Evolutionary conservation across 1,284 basidiomycete genomes (phyloP).

Genomic region (Boletus hoseneyae): DNA sequence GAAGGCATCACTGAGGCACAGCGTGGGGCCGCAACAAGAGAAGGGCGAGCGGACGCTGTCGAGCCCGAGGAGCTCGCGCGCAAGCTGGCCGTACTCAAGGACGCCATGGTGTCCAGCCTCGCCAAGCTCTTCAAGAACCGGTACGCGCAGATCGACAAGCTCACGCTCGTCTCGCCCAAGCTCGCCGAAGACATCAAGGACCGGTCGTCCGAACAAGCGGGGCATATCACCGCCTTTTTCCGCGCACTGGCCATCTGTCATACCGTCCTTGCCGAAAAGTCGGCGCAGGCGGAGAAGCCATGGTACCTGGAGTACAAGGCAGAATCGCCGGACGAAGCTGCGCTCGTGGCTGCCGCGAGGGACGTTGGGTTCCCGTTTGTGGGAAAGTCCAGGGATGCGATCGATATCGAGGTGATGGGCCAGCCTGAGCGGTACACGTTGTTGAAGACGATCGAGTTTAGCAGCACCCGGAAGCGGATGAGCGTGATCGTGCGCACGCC

Average conservation of each 20-base stretch:
- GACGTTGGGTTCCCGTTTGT: constrained; percentile 94
- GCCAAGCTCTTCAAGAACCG: constrained; percentile 82
- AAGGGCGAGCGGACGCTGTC: constrained; percentile 64
- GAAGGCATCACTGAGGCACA: constrained; percentile 96
- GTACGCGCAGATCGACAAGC: constrained; percentile 77
- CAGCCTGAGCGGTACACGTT: constrained; percentile 80
- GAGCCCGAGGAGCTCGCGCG: constrained; percentile 69
- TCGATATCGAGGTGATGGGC: constrained; percentile 93
- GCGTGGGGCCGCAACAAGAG: constrained; percentile 83
- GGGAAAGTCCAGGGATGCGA: constrained; percentile 64
- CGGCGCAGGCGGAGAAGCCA: constrained; percentile 62
- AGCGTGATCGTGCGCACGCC: constrained; percentile 84
- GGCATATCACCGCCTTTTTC: constrained; percentile 82
- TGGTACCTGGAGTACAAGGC: constrained; percentile 88
- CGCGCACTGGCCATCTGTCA: constrained; percentile 90
- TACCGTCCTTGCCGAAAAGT: constrained; percentile 79
- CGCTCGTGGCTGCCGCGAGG: constrained; percentile 86
- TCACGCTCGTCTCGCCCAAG: constrained; percentile 87
- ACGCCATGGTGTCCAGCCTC: constrained; percentile 78
- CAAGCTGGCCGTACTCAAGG: constrained; percentile 66
- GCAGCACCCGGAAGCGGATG: constrained; percentile 92
- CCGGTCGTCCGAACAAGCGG: constrained; percentile 57
- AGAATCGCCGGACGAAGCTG: constrained; percentile 93
- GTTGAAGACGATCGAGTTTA: constrained; percentile 88
- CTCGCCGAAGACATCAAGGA: constrained; percentile 77